Evolutionary conservation across 345 rosid species (phyloP).

Genomic region (Eucalyptus lansdowneana): DNA sequence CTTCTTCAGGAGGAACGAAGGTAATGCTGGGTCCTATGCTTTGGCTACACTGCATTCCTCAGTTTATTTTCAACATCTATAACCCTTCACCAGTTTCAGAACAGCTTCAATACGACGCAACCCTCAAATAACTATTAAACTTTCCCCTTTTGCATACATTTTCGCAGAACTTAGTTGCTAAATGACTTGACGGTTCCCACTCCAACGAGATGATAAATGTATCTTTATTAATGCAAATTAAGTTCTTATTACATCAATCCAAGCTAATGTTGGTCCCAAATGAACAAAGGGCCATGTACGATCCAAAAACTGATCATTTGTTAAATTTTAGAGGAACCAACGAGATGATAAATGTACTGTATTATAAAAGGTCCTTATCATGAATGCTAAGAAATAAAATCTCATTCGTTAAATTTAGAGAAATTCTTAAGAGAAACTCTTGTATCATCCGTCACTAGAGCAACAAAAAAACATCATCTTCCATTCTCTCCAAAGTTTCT

Average conservation of each 20-base stretch:
- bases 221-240: neutral
- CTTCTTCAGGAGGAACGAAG: neutral
- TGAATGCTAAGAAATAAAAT: neutral
- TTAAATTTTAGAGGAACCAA: neutral
- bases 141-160: neutral
- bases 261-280: neutral
- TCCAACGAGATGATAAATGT: too few species aligned
- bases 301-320: neutral
- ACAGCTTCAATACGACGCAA: neutral
- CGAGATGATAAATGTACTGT: fast-evolving
- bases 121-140: neutral
- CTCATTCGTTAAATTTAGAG: neutral
- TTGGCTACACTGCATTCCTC: neutral
- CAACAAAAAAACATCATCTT: too few species aligned
- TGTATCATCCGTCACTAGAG: neutral
- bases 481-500: too few species aligned
- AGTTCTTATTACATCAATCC: neutral
- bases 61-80: neutral
- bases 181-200: neutral
- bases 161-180: neutral
- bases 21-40: neutral
- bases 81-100: neutral
- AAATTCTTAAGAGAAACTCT: neutral
- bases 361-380: too few species aligned
- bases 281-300: neutral